A percentile compares a stretch with the other conserved stretches of the same genome.
Conservation (phyloP, 2,329 filamentous ascomycete genomes). For the Pseudocercospora fijiensis region DNA sequence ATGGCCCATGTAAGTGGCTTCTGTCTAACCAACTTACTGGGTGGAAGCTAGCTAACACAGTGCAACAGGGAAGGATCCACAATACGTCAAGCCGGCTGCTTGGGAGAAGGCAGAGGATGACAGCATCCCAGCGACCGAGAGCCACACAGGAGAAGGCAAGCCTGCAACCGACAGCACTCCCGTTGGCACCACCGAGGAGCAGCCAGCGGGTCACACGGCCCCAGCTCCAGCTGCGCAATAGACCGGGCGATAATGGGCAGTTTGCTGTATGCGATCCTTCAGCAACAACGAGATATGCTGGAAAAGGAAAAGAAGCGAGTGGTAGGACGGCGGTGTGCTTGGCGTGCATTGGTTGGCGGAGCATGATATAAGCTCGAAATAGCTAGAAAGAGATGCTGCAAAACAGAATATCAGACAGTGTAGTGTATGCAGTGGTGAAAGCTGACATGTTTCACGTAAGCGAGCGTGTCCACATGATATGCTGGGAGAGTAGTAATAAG, state of each 20-base stretch:
- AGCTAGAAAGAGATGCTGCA: not conserved
- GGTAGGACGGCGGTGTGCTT: conserved; percentile 13
- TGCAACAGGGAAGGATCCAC: conserved; percentile 58
- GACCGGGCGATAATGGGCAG: not conserved
- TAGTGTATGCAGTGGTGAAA: not conserved
- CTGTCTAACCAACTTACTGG: not conserved
- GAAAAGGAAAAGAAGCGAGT: conserved; percentile 9
- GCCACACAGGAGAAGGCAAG: conserved; percentile 34
- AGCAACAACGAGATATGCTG: not conserved
- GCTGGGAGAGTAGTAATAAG: no score
- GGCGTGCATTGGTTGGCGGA: not conserved
- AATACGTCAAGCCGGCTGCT: conserved; percentile 62
- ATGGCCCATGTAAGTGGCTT: conserved; percentile 67
- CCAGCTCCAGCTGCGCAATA: conserved; percentile 26
- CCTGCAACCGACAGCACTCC: conserved; percentile 26
- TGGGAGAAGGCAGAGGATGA: conserved; percentile 45
- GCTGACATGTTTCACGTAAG: not conserved
- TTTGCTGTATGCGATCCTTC: not conserved
- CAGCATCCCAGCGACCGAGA: conserved; percentile 37
- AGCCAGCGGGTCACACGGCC: conserved; percentile 29
- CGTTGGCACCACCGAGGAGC: conserved; percentile 22
- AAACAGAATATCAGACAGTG: conserved; percentile 4
- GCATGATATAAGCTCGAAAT: not conserved
- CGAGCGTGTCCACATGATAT: no score
- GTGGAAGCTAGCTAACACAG: conserved; percentile 23